These are phyloP conservation scores for Cyclocybe cylindracea DNA, from an alignment of 768 basidiomycete genomes.

Conservation along the genomic window DNA sequence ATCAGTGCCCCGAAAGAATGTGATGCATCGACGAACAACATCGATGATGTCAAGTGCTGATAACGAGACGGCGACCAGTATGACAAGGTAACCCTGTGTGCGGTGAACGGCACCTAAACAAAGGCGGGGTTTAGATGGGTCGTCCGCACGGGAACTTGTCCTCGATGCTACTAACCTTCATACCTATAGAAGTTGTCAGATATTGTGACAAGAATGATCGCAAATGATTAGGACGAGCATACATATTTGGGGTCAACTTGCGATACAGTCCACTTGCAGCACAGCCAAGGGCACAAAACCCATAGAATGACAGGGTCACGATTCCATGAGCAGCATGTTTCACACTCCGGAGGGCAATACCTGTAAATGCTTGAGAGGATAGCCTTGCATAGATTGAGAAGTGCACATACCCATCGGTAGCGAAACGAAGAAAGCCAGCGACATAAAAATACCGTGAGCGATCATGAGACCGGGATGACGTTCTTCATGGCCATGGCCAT, in stretches of 20 bases:
- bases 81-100: slow-evolving; percentile 55
- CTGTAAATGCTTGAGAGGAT: slow-evolving; percentile 38
- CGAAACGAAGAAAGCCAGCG: slow-evolving; percentile 77
- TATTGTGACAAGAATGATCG: slow-evolving; percentile 1
- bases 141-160: neutral
- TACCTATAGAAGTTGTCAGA: slow-evolving; percentile 50
- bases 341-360: slow-evolving; percentile 77
- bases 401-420: slow-evolving; percentile 71
- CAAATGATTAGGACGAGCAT: slow-evolving; percentile 31
- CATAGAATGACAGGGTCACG: slow-evolving; percentile 64
- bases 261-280: slow-evolving; percentile 69
- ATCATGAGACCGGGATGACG: slow-evolving; percentile 73
- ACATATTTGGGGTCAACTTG: slow-evolving; percentile 85
- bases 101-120: slow-evolving; percentile 54
- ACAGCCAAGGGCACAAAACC: slow-evolving; percentile 61
- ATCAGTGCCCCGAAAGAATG: slow-evolving; percentile 45
- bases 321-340: slow-evolving; percentile 66
- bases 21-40: slow-evolving; percentile 48
- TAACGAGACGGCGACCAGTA: slow-evolving; percentile 37
- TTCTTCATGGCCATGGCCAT: slow-evolving; percentile 42
- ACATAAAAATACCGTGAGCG: slow-evolving; percentile 74
- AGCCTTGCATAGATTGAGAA: neutral
- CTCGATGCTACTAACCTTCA: slow-evolving; percentile 41
- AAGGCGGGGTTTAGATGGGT: neutral
- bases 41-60: slow-evolving; percentile 54